Base-by-base conservation (phyloP, 2,329 filamentous ascomycete genomes). In the Raffaelea deltoideospora region DNA sequence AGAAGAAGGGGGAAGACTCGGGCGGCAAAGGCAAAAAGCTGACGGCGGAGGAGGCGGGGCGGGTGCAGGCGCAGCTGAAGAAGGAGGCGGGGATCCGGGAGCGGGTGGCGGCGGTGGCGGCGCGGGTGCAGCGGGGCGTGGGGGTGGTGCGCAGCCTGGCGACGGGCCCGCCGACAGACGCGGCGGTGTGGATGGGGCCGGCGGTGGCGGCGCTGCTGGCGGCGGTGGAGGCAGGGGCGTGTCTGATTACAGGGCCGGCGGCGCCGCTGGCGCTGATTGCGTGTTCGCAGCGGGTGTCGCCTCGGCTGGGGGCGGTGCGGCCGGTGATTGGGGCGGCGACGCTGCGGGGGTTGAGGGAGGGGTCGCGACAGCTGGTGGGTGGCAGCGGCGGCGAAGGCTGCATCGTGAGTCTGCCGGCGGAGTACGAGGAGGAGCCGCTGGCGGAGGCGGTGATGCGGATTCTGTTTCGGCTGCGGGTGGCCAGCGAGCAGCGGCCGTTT, bases 401-500 rank as follows among this genome's bases (percentile, higher is more conserved):
- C 9, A 75, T 85, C 24, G 73, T 75, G 14, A 71, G 82, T 10
- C 59, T 98, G 4, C 69, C 83, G 0, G 68, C 78, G 10, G 73
- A 80, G 36, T 67, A 88, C 40, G 70, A 78, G 43, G 67, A 81
- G 43, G 90, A 96, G 52, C 73, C 80, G n/a, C 64, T 96, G 9
- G 83, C 85, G 38, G 76, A 79, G 39, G 71, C 96, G 11, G 69
- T 94, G 11, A 95, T 88, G 3, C 74, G 90, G 54, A 76, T 96
- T 2, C 63, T 98, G 5, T 96, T 96, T 55, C 79, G 88, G 33
- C 64, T 98, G 37, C 79, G 87, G 14, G 94, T 94, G 54, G 72
- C 87, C 27, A 80, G 83, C 36, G 90, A 96, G 53, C 88, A 96
- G 54, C 75, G 87, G n/a, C 86, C 88, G 1, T 86, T 98, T 47